phyloP scores from a whole-genome alignment of 371 early-diverging fungal species.

The Zychaea mexicana region DNA sequence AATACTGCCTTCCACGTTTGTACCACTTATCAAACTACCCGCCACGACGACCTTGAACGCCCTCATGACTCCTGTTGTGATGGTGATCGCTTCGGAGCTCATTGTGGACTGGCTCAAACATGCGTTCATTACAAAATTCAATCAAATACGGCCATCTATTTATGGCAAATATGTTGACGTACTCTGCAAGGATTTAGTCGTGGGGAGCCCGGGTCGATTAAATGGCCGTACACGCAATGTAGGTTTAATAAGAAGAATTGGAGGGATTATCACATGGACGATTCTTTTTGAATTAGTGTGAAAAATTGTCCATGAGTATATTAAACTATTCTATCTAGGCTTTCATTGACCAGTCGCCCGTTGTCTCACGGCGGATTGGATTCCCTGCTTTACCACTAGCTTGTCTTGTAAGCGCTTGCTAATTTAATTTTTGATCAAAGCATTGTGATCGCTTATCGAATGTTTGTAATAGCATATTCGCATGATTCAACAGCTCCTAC shows the following conservation, averaged over 20 bases:
- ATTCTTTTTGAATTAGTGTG: slow-evolving; percentile 8
- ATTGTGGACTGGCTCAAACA: slow-evolving; percentile 98
- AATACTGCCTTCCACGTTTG: slow-evolving; percentile 64
- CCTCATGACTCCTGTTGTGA: slow-evolving; percentile 78
- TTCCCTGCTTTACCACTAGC: slow-evolving; percentile 89
- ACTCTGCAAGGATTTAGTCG: slow-evolving; percentile 85
- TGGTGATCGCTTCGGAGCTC: slow-evolving; percentile 88
- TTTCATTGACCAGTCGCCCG: slow-evolving; percentile 84
- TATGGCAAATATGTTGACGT: slow-evolving; percentile 88
- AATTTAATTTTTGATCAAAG: not conserved
- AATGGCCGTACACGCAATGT: slow-evolving; percentile 36
- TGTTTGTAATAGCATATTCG: slow-evolving; percentile 48
- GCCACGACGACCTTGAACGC: slow-evolving; percentile 60
- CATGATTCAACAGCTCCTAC: slow-evolving; percentile 72
- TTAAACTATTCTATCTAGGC: slow-evolving; percentile 14
- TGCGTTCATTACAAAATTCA: slow-evolving; percentile 97
- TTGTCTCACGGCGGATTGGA: slow-evolving; percentile 90
- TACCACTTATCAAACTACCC: slow-evolving; percentile 58
- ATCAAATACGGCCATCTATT: slow-evolving; percentile 87
- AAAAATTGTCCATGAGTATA: not conserved
- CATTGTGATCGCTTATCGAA: not conserved
- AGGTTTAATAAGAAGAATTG: not conserved
- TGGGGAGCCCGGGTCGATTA: slow-evolving; percentile 57
- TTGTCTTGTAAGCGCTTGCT: slow-evolving; percentile 65
- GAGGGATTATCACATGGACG: slow-evolving; percentile 16